These are phyloP conservation scores for Cryptosporidium sp. DNA, from an alignment of 169 alveolate genomes.

Conservation along the genomic window DNA sequence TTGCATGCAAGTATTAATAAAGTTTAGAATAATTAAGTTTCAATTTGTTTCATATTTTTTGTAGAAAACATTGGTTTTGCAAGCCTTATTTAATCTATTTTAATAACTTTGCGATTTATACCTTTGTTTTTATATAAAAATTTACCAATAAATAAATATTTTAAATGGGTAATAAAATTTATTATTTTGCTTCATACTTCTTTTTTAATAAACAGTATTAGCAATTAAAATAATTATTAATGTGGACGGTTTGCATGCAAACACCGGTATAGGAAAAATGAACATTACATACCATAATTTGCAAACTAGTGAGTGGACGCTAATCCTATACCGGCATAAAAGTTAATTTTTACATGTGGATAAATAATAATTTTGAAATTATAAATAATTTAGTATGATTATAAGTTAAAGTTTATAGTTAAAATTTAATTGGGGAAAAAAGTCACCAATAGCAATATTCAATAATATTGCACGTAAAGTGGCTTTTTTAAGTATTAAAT, in stretches of 20 bases:
- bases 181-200: not conserved
- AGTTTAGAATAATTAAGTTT: too few relatives aligned
- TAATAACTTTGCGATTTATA: not conserved
- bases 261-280: not conserved
- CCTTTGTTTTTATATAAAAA: not conserved
- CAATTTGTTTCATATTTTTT: too few relatives aligned
- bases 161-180: too few relatives aligned
- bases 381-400: too few relatives aligned
- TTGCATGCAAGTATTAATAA: not conserved
- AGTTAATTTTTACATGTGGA: not conserved
- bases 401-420: too few relatives aligned
- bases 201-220: too few relatives aligned
- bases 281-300: not conserved
- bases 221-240: not conserved
- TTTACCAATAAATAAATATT: not conserved
- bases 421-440: too few relatives aligned
- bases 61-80: too few relatives aligned
- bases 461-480: not conserved
- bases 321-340: not conserved
- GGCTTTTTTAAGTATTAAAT: too few relatives aligned
- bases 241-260: conserved; percentile 1
- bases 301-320: not conserved
- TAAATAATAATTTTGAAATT: too few relatives aligned
- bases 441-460: too few relatives aligned
- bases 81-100: too few relatives aligned